Evolutionary conservation across 441 rosid species (phyloP).

Genomic region (Erodium texanum): DNA sequence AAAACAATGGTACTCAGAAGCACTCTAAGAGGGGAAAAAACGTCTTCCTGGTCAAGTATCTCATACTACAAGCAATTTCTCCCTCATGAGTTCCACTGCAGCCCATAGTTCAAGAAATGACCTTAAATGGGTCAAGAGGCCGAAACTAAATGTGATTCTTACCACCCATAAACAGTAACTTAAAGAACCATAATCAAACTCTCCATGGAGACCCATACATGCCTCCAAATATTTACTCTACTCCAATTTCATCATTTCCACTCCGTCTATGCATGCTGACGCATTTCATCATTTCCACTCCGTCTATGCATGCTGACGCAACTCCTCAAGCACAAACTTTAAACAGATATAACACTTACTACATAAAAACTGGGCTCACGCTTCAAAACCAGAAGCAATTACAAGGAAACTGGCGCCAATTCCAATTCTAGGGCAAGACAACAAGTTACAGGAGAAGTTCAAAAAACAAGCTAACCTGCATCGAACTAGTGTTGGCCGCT

Average conservation of each 20-base stretch:
- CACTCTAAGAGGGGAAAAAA: no score
- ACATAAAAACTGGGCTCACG: slow-evolving; percentile 6
- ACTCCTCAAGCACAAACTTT: not conserved
- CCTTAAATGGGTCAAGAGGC: not conserved
- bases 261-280: not conserved
- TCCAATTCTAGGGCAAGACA: slow-evolving; percentile 19
- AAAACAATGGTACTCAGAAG: no score
- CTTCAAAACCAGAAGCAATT: slow-evolving; percentile 12
- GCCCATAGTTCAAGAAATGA: not conserved
- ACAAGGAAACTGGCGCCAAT: slow-evolving; percentile 3
- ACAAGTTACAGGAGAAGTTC: slow-evolving; percentile 10
- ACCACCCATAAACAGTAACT: not conserved
- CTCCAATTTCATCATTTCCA: no score
- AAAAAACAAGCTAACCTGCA: slow-evolving; percentile 58
- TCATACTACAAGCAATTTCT: no score
- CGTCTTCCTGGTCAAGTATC: no score
- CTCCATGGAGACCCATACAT: not conserved
- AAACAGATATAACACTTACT: not conserved
- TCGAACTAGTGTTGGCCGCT: slow-evolving; percentile 56
- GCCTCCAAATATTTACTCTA: no score
- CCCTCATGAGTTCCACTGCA: no score
- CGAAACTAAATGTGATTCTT: not conserved
- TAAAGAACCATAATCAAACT: not conserved
- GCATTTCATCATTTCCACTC: not conserved
- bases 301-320: not conserved